Base-by-base conservation (phyloP, 2,329 filamentous ascomycete genomes). In the Colletotrichum neosansevieriae region DNA sequence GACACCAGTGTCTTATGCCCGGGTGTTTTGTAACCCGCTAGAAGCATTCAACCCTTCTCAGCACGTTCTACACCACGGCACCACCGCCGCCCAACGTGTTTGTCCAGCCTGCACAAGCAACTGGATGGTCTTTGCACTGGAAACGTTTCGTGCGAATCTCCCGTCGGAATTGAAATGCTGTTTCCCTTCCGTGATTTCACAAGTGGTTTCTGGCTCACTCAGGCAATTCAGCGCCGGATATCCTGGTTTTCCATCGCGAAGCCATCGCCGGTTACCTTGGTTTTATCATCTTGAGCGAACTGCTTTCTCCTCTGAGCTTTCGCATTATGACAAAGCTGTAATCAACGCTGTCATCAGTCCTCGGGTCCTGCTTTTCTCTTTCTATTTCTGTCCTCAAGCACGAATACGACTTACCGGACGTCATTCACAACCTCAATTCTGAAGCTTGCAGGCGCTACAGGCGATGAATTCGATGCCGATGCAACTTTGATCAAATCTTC, bases 61-160 rank as follows among this genome's bases (percentile, higher is more conserved):
- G 24, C 61, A 63, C 34, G n/a, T 38, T 53, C 38, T 13, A 17
- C 47, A 58, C 56, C 47, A 58, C 56, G 17, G 15, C 49, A 51
- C 10, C 10, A 19, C 24, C 56, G 21, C 21, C 2, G 24, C 56
- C 36, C 6, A 36, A 17, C 17, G 32, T 40, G 15, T 57, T 54
- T 49, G 19, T 15, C 29, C 36, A 53, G 57, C 21, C 34, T 58
- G 45, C 51, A 63, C 59, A 53, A 53, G 64, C 64, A 58, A 5
- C 51, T 13, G n/a, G 17, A 38, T 49, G 64, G 51, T 45, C 51
- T 63, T 12, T 58, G 53, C 58, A 17, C 36, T n/a, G 40, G 36
- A 58, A 44, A 32, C 15, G 36, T 21, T 45, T 64, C 47, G 54
- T 34, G 21, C 24, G 34, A 24, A 13, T 56, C 10, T 59, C 32